phyloP scores from a whole-genome alignment of 192 early-diverging fungal genomes.

The Backusella australiensis region DNA sequence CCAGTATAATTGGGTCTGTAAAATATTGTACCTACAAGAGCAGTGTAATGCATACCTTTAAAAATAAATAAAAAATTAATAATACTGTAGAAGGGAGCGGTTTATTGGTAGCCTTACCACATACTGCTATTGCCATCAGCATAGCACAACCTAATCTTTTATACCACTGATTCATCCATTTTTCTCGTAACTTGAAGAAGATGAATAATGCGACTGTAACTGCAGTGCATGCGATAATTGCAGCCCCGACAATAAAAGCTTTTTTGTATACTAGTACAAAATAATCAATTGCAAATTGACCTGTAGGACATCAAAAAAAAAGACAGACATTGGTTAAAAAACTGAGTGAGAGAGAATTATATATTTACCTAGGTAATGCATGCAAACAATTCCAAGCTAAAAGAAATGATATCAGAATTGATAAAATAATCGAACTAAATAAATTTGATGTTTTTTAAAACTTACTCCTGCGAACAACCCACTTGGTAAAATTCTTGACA shows the following conservation, averaged over 20 bases:
- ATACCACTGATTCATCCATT: constrained; percentile 44
- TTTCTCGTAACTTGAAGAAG: constrained; percentile 47
- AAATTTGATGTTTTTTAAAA: neutral
- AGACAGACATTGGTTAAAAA: neutral
- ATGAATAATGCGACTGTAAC: constrained; percentile 40
- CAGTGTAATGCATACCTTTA: constrained; percentile 39
- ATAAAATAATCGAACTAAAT: neutral
- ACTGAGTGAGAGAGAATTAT: neutral
- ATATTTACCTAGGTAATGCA: constrained; percentile 38
- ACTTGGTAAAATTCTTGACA: constrained; percentile 32
- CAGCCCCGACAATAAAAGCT: constrained; percentile 31
- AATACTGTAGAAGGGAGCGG: neutral
- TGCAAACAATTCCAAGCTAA: constrained; percentile 33
- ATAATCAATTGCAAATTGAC: constrained; percentile 39
- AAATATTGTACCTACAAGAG: constrained; percentile 37
- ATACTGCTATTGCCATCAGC: constrained; percentile 43
- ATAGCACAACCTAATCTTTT: constrained; percentile 47
- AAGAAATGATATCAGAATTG: neutral
- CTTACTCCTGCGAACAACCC: constrained; percentile 37
- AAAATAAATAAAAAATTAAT: neutral
- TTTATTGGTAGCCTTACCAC: constrained; percentile 18
- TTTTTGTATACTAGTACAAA: constrained; percentile 26
- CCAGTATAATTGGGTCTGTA: neutral
- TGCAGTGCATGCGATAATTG: constrained; percentile 37
- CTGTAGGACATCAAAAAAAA: constrained; percentile 10